A percentile compares a stretch with the other conserved stretches of the same genome.
These are phyloP conservation scores for Calamus simplicifolius DNA, from an alignment of 176 grass and related monocot species.

Conservation along the genomic window DNA sequence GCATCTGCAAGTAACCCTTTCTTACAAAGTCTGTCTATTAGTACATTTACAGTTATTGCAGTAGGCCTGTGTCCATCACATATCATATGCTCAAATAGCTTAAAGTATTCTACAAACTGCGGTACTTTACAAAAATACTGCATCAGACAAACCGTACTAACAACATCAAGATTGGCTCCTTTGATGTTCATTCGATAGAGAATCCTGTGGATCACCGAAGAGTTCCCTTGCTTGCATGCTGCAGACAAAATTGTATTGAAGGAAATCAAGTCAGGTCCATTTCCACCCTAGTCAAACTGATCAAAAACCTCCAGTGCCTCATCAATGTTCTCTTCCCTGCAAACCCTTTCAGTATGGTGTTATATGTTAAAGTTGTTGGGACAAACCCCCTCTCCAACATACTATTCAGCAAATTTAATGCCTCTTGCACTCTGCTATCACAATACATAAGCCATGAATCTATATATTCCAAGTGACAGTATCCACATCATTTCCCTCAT, in stretches of 20 bases:
- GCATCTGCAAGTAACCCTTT: slow-evolving; percentile 6
- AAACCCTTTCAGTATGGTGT: slow-evolving; percentile 9
- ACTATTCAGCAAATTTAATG: background rate
- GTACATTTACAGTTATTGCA: slow-evolving; percentile 13
- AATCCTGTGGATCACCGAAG: slow-evolving; percentile 18
- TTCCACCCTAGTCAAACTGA: background rate
- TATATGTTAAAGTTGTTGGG: slow-evolving; percentile 6
- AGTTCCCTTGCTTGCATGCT: slow-evolving; percentile 19
- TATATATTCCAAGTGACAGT: slow-evolving; percentile 10
- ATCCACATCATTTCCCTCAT: background rate
- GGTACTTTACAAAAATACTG: slow-evolving; percentile 13
- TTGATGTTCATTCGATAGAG: slow-evolving; percentile 18
- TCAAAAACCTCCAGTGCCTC: slow-evolving; percentile 13
- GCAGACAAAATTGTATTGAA: slow-evolving; percentile 18
- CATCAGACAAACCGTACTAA: slow-evolving; percentile 23
- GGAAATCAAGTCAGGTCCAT: slow-evolving; percentile 17
- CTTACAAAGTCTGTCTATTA: slow-evolving; percentile 24
- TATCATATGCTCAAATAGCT: slow-evolving; percentile 20
- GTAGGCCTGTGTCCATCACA: slow-evolving; percentile 5
- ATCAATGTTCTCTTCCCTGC: background rate
- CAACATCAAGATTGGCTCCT: slow-evolving; percentile 13
- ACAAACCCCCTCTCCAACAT: slow-evolving; percentile 10
- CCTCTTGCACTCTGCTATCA: background rate
- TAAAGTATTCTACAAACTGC: slow-evolving; percentile 13
- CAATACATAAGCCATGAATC: slow-evolving; percentile 17